Evolutionary conservation across 163 green algal species (phyloP), one percentile per base, ranked within the genome.

Genomic region (Smithsoniella earleae): DNA sequence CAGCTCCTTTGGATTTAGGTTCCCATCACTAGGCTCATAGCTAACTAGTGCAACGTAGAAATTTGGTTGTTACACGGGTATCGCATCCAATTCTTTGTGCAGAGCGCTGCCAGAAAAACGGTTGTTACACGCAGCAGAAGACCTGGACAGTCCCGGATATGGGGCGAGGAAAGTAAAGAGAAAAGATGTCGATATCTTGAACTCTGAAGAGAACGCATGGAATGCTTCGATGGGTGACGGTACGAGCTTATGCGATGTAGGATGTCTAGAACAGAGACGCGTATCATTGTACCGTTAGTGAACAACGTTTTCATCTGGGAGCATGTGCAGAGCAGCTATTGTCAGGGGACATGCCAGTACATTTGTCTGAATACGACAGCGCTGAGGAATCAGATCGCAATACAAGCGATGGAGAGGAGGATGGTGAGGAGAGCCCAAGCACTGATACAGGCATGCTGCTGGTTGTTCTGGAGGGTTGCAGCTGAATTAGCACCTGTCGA

Each of bases 81-180:
- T 64, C 49, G 33, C 49, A 64, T 0, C 13, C 31, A 1, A 10
- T 18, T 13, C 1, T 6, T 13, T 13, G 0, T 69, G 16, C 58
- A 69, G 58, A 33, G 6, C 28, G 40, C 18, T n/a, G 34, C 58
- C n/a, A 34, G 58, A 69, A 36, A 34, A 69, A 33, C 58, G n/a
- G 4, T 31, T 2, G 25, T 6, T 30, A n/a, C 58, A 34, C 27
- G 58, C 58, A 20, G 58, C 20, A 4, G 22, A 45, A 34, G 58
- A 69, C 34, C 3, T 69, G n/a, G 58, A 69, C 25, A 25, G 16
- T n/a, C 5, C 6, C 5, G 25, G 8, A 5, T 69, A 69, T 34
- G 27, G n/a, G 43, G 58, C 27, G 4, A 5, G 58, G 20, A 69
- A 69, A 34, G 27, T 34, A 36, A 33, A 36, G 16, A 30, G 58